Percentiles rank a stretch among this genome's conserved stretches.
These are phyloP conservation scores for Neoboletus magnificus DNA, from an alignment of 768 basidiomycete species.

Conservation along the genomic window DNA sequence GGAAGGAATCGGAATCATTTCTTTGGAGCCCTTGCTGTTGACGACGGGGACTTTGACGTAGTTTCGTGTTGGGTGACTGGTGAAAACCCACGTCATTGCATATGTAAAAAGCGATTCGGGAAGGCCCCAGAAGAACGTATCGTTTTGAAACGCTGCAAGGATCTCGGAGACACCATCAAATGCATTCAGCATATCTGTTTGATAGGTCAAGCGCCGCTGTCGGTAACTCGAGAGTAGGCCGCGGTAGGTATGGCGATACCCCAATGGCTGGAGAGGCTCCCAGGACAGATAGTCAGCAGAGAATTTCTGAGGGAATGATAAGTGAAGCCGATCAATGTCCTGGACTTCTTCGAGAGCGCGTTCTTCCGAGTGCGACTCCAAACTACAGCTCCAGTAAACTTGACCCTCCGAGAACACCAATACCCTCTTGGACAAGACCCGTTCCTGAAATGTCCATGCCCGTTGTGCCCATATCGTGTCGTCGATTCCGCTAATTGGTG, in stretches of 20 bases:
- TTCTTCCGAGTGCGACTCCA: slow-evolving; percentile 7
- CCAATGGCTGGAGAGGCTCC: not conserved
- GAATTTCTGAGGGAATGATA: not conserved
- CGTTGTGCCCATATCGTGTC: slow-evolving; percentile 8
- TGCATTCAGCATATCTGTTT: slow-evolving; percentile 12
- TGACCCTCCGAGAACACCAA: slow-evolving; percentile 18
- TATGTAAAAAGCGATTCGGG: slow-evolving; percentile 12
- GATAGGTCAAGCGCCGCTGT: slow-evolving; percentile 4
- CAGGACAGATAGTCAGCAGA: not conserved
- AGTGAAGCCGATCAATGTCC: not conserved
- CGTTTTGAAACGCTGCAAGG: slow-evolving; percentile 8
- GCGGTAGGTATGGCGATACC: not conserved
- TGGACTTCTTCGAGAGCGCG: slow-evolving; percentile 4
- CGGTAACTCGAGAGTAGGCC: slow-evolving; percentile 6
- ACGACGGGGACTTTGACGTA: not conserved
- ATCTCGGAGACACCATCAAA: slow-evolving; percentile 12
- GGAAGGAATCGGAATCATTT: slow-evolving; percentile 10
- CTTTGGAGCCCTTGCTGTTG: not conserved
- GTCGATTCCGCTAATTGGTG: not conserved
- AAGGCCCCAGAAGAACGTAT: slow-evolving; percentile 14
- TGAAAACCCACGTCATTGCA: slow-evolving; percentile 4
- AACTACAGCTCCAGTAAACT: slow-evolving; percentile 15
- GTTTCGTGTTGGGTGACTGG: slow-evolving; percentile 1
- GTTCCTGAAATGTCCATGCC: slow-evolving; percentile 21
- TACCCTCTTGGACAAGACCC: slow-evolving; percentile 10